Conservation (phyloP, 2,329 filamentous ascomycete species). For the Hymenoscyphus fructigenus region DNA sequence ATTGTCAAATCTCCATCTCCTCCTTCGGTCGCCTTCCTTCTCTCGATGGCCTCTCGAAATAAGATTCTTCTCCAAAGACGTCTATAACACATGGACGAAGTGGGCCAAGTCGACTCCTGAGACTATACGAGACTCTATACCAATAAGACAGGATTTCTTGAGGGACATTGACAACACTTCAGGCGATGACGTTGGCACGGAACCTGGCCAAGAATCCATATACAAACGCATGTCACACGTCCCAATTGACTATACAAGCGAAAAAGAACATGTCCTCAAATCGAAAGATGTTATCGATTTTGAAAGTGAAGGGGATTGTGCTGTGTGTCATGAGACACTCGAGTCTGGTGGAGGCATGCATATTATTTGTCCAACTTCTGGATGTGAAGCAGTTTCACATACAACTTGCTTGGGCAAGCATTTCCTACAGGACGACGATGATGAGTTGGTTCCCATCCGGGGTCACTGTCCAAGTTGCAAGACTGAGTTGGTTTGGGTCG, state of each 20-base stretch:
- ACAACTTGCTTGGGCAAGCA: slow-evolving; percentile 59
- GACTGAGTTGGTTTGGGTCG: slow-evolving; percentile 63
- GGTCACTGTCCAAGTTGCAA: slow-evolving; percentile 73
- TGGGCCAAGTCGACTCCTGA: slow-evolving; percentile 48
- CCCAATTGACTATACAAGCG: slow-evolving; percentile 53
- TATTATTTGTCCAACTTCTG: slow-evolving; percentile 53
- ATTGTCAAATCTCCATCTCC: slow-evolving; percentile 76
- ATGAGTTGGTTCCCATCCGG: slow-evolving; percentile 60
- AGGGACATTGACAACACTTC: neutral
- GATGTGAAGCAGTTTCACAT: slow-evolving; percentile 59
- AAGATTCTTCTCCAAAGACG: slow-evolving; percentile 73
- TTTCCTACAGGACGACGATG: slow-evolving; percentile 43
- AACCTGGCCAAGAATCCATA: slow-evolving; percentile 23
- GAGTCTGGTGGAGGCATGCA: slow-evolving; percentile 51
- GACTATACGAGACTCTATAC: slow-evolving; percentile 27
- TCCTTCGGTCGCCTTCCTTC: slow-evolving; percentile 80
- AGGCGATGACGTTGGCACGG: slow-evolving; percentile 10
- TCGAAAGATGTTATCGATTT: slow-evolving; percentile 53
- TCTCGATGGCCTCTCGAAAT: slow-evolving; percentile 77
- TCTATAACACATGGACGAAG: slow-evolving; percentile 65
- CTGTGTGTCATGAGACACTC: slow-evolving; percentile 51
- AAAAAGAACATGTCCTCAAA: slow-evolving; percentile 56
- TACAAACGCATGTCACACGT: slow-evolving; percentile 53
- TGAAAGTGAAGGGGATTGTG: slow-evolving; percentile 55
- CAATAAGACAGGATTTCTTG: slow-evolving; percentile 30